Percentiles rank a stretch among this genome's conserved stretches.
Conservation (phyloP, 148 eudicot species). For the Nepenthes mirabilis region DNA sequence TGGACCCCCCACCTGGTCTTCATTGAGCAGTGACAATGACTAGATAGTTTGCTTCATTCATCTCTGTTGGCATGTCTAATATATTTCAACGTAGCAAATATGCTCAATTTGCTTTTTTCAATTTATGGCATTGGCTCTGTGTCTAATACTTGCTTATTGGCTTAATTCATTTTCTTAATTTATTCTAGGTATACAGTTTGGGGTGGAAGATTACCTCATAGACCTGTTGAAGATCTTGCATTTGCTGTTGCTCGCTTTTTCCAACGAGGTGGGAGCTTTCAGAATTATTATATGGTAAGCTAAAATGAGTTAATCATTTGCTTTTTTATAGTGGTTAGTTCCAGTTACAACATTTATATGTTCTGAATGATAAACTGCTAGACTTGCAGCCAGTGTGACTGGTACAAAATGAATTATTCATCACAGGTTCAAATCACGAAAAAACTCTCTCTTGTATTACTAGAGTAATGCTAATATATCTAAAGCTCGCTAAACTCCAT, state of each 20-base stretch:
- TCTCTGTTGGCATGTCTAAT: background rate
- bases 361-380: too few species aligned
- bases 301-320: background rate
- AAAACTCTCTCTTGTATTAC: too few species aligned
- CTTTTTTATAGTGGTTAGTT: background rate
- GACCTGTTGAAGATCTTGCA: slow-evolving; percentile 88
- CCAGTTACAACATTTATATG: too few species aligned
- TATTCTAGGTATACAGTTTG: slow-evolving; percentile 64
- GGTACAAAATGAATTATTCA: too few species aligned
- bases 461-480: too few species aligned
- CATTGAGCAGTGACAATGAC: background rate
- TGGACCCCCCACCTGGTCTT: background rate
- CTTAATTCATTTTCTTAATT: slow-evolving; percentile 4
- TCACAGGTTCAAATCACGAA: too few species aligned
- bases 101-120: background rate
- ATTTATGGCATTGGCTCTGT: background rate
- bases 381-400: too few species aligned
- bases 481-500: too few species aligned
- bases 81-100: background rate
- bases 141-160: background rate
- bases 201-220: slow-evolving; percentile 84
- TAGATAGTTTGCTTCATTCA: background rate
- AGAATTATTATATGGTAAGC: slow-evolving; percentile 89
- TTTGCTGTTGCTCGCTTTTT: slow-evolving; percentile 98
- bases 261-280: slow-evolving; percentile 87